Percentiles rank a stretch among this genome's conserved stretches.
Evolutionary conservation across 2,329 filamentous ascomycete species (phyloP).

Genomic region (Colletotrichum limetticola): DNA sequence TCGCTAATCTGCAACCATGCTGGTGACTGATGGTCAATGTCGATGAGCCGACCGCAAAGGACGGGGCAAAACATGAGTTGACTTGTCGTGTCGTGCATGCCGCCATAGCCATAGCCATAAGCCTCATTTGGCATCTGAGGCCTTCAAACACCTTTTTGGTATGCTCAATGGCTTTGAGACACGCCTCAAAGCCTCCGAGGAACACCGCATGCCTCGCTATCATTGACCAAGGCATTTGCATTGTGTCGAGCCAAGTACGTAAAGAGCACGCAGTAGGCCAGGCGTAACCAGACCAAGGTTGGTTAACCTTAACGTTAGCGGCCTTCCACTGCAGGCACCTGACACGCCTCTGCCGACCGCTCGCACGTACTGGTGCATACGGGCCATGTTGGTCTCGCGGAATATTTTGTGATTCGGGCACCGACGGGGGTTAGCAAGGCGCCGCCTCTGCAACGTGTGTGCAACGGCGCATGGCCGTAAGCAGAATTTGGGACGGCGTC

Average conservation of each 20-base stretch:
- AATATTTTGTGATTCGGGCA: conserved; percentile 21
- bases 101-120: conserved; percentile 2
- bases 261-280: conserved; percentile 18
- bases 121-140: not conserved
- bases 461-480: not conserved
- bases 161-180: conserved; percentile 6
- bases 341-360: conserved; percentile 33
- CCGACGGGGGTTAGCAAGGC: not conserved
- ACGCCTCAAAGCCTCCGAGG: not conserved
- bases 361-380: conserved; percentile 26
- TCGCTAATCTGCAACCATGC: conserved; percentile 16
- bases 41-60: conserved; percentile 2
- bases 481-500: conserved; percentile 26
- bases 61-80: conserved; percentile 17
- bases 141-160: conserved; percentile 3
- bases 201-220: not conserved
- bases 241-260: not conserved
- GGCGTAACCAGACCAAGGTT: conserved; percentile 28
- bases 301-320: conserved; percentile 35
- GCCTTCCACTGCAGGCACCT: conserved; percentile 31
- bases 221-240: conserved; percentile 1
- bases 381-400: conserved; percentile 3
- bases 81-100: conserved; percentile 22
- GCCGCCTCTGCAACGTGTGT: not conserved
- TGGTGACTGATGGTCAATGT: not conserved